Percentiles rank a stretch among this genome's conserved stretches.
Evolutionary conservation across 805 yeast species (phyloP).

Genomic region (Metschnikowia kunwiensis): DNA sequence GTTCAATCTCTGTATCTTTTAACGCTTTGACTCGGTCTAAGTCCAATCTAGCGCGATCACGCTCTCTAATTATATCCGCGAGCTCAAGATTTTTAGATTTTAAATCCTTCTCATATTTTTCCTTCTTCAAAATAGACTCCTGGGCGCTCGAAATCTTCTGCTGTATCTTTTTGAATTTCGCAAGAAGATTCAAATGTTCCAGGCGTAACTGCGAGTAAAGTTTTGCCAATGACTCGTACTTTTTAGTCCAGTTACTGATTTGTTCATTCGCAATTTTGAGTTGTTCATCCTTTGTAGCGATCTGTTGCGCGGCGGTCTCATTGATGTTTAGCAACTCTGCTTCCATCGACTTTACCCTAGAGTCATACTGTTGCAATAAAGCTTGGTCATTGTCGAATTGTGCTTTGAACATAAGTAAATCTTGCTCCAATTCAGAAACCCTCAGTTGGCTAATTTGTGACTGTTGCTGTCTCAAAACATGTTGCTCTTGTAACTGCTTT

Average conservation of each 20-base stretch:
- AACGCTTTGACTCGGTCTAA: constrained; percentile 66
- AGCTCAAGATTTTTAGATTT: constrained; percentile 83
- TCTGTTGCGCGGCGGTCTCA: constrained; percentile 65
- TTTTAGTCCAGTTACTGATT: constrained; percentile 71
- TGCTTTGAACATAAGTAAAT: constrained; percentile 65
- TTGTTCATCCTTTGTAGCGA: constrained; percentile 74
- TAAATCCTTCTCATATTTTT: constrained; percentile 75
- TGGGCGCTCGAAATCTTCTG: constrained; percentile 87
- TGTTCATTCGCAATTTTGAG: constrained; percentile 68
- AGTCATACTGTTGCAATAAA: constrained; percentile 82
- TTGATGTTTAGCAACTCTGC: constrained; percentile 60
- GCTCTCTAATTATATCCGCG: constrained; percentile 83
- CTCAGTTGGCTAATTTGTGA: constrained; percentile 75
- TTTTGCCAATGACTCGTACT: constrained; percentile 86
- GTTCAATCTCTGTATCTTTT: constrained; percentile 63
- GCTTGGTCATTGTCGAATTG: constrained; percentile 86
- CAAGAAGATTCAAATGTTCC: constrained; percentile 78
- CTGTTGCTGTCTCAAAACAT: constrained; percentile 60
- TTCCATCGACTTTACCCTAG: constrained; percentile 78
- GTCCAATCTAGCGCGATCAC: constrained; percentile 85
- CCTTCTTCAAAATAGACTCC: constrained; percentile 82
- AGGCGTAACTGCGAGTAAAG: constrained; percentile 87
- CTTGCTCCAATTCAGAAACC: constrained; percentile 79
- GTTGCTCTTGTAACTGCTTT: constrained; percentile 68
- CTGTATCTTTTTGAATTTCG: constrained; percentile 76